These are phyloP conservation scores for Ensete ventricosum DNA, from an alignment of 176 grass and related monocot genomes.

Conservation along the genomic window DNA sequence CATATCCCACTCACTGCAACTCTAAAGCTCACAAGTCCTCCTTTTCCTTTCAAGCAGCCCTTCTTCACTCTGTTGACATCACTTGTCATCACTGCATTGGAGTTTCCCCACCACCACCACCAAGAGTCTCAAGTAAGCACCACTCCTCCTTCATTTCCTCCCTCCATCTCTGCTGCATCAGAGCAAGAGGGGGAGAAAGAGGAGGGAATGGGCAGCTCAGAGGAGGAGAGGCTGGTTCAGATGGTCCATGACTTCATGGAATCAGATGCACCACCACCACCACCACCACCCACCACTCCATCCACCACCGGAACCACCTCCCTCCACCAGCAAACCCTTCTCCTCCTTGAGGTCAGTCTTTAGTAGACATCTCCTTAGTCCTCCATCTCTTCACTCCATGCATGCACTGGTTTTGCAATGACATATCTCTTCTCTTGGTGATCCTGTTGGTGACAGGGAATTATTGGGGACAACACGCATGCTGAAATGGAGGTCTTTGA, in stretches of 20 bases:
- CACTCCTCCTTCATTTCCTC: not conserved
- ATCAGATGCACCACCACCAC: not conserved
- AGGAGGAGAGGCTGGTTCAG: slow-evolving; percentile 11
- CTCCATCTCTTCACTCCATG: not conserved
- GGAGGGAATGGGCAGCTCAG: not conserved
- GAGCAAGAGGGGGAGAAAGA: not conserved
- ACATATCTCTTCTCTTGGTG: not conserved
- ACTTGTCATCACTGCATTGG: not conserved
- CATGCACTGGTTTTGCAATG: not conserved
- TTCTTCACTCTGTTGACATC: not conserved
- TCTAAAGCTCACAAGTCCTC: not conserved
- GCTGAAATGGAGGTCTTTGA: slow-evolving; percentile 22
- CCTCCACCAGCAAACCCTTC: not conserved
- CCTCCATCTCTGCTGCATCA: not conserved
- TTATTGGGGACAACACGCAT: not conserved
- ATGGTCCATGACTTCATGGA: slow-evolving; percentile 21
- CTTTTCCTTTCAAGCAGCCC: not conserved
- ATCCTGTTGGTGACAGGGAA: not conserved
- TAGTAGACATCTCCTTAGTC: too few species aligned
- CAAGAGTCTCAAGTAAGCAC: not conserved
- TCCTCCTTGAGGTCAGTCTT: not conserved
- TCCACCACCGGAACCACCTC: not conserved
- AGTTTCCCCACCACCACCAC: not conserved
- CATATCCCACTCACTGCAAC: not conserved
- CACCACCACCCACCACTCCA: not conserved